These are phyloP conservation scores for Sphagnum fallax DNA, from an alignment of 228 moss, liverwort and hornwort genomes.

Conservation along the genomic window DNA sequence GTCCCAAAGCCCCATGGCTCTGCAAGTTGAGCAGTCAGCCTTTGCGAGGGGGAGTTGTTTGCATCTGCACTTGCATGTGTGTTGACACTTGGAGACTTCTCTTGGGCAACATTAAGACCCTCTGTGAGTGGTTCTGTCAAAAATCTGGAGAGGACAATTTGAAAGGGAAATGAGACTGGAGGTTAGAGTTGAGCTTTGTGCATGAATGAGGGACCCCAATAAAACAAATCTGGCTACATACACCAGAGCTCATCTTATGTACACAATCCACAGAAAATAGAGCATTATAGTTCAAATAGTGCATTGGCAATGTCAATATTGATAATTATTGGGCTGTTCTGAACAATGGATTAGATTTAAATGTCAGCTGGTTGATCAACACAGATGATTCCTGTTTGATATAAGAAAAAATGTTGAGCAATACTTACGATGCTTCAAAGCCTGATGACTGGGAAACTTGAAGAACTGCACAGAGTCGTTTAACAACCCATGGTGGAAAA, in stretches of 20 bases:
- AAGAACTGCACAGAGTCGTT: slow-evolving; percentile 45
- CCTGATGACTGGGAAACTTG: slow-evolving; percentile 44
- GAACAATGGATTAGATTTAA: too few species aligned
- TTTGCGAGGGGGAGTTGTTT: slow-evolving; percentile 4
- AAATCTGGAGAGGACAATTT: slow-evolving; percentile 20
- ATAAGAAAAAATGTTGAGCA: background rate
- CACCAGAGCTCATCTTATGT: too few species aligned
- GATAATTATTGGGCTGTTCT: too few species aligned
- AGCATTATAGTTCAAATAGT: too few species aligned
- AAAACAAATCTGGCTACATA: too few species aligned
- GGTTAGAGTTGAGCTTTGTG: background rate
- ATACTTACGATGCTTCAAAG: slow-evolving; percentile 41
- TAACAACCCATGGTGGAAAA: slow-evolving; percentile 54
- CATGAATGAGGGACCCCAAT: too few species aligned
- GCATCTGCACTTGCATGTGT: slow-evolving; percentile 9
- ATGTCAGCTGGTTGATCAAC: too few species aligned
- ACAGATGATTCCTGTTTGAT: too few species aligned
- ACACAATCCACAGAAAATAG: background rate
- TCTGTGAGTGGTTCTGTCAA: slow-evolving; percentile 53
- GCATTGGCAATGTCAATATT: too few species aligned
- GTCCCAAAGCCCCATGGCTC: slow-evolving; percentile 33
- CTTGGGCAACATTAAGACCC: slow-evolving; percentile 53
- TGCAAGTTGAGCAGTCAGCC: slow-evolving; percentile 16
- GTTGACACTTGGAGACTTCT: background rate
- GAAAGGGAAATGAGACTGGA: background rate